These are phyloP conservation scores for Sarcomyxa edulis DNA, from an alignment of 768 basidiomycete genomes.

Conservation along the genomic window DNA sequence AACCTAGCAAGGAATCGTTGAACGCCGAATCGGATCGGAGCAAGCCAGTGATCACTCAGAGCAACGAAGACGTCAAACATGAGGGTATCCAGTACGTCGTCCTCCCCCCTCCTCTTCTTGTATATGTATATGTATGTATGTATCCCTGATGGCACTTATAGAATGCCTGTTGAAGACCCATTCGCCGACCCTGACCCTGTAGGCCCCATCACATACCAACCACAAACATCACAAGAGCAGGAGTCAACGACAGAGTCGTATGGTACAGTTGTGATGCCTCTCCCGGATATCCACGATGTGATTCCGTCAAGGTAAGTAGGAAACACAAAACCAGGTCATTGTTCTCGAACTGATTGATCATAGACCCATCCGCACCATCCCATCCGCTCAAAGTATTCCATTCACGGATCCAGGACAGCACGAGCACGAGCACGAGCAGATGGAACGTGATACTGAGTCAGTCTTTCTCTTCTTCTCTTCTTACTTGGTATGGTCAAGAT, in stretches of 20 bases:
- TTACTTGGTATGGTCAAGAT: neutral
- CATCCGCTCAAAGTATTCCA: slow-evolving; percentile 18
- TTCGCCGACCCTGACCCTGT: slow-evolving; percentile 9
- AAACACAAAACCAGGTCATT: neutral
- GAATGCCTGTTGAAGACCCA: slow-evolving; percentile 1
- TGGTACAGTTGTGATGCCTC: slow-evolving; percentile 24
- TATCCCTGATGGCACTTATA: too few relatives aligned
- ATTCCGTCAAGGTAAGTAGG: slow-evolving; percentile 24
- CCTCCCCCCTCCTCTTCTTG: too few relatives aligned
- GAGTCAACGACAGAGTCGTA: neutral
- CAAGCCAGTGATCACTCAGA: too few relatives aligned
- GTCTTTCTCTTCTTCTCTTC: slow-evolving; percentile 6
- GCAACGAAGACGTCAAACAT: too few relatives aligned
- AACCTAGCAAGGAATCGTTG: too few relatives aligned
- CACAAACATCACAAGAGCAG: neutral
- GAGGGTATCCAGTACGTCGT: too few relatives aligned
- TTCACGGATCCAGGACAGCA: too few relatives aligned
- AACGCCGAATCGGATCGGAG: too few relatives aligned
- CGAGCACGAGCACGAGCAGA: slow-evolving; percentile 8
- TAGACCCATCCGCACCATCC: slow-evolving; percentile 17
- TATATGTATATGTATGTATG: slow-evolving; percentile 18
- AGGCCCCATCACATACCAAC: slow-evolving; percentile 13
- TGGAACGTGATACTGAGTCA: slow-evolving; percentile 22
- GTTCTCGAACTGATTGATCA: neutral
- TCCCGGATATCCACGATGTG: slow-evolving; percentile 37